Base-by-base conservation (phyloP, 2,329 filamentous ascomycete genomes). In the Magnaporthiopsis poae region DNA sequence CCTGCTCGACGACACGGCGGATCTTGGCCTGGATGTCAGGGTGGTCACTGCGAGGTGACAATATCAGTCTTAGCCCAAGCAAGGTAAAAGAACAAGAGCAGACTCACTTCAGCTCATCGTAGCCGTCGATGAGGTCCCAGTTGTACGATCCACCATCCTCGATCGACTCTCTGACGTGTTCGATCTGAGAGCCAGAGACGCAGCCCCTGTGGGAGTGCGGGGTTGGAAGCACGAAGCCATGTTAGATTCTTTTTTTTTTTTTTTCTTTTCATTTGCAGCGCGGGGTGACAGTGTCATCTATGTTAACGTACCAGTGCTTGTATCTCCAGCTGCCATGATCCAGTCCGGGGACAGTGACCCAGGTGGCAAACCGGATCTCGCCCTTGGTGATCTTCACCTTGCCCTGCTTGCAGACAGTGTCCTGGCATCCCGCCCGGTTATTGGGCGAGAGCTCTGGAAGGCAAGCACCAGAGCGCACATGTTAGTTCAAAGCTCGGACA, bases 271-370 rank as follows among this genome's bases (percentile, higher is more conserved):
- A 5, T 13, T 46, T 46, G 15, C 5, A 39, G 61, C 12, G 18
- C 11, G n/a, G 31, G 21, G 21, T 18, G n/a, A 52, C 61, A 29
- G 63, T 52, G 36, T 62, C 63, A 61, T 68, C 61, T 31, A 36
- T 62, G 66, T 62, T 56, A 61, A 72, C 84, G 74, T 82, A 96
- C 94, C 94, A 97, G 76, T 98, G 94, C 74, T 89, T 90, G 88
- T 90, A 98, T 67, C 80, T 77, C 86, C 87, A 96, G 73, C 82
- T 83, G 60, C 85, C 85, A 73, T 88, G 82, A 0, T 84, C 82
- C 0, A 80, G 72, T 36, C 39, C 65, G 0, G 79, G 65, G 70
- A 89, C 84, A 11, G 84, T 84, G 69, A 96, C 84, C 81, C 88
- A 91, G 29, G 83, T 84, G 60, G 90, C 94, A 65, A 92, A 85